These are phyloP conservation scores for Candolleomyces eurysporus DNA, from an alignment of 768 basidiomycete species.

Conservation along the genomic window DNA sequence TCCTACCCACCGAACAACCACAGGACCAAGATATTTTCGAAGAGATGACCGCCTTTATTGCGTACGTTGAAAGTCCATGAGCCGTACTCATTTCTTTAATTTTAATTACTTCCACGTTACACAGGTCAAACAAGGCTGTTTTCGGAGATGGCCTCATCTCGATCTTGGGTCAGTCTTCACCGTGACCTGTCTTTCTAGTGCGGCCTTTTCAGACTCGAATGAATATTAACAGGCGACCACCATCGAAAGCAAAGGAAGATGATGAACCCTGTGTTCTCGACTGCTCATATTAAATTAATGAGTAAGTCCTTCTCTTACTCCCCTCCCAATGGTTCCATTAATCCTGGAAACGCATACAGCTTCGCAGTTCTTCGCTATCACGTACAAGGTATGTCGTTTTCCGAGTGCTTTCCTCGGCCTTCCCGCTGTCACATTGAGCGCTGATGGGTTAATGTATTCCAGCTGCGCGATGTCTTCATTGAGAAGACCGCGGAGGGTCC, in stretches of 20 bases:
- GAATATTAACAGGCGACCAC: conserved; percentile 31
- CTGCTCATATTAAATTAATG: conserved; percentile 35
- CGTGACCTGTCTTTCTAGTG: background rate
- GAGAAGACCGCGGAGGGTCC: background rate
- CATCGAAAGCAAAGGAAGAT: conserved; percentile 41
- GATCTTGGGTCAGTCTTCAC: conserved; percentile 1
- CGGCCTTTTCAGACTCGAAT: background rate
- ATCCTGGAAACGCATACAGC: conserved; percentile 17
- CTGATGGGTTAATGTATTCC: too few relatives aligned
- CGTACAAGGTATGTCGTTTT: background rate
- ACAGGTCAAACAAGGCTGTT: background rate
- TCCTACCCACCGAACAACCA: background rate
- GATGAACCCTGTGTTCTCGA: conserved; percentile 37
- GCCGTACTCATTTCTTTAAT: background rate
- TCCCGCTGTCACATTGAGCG: too few relatives aligned
- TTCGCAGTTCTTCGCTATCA: background rate
- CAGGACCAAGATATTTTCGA: conserved; percentile 29
- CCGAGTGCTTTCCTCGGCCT: too few relatives aligned
- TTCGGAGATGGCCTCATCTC: conserved; percentile 9
- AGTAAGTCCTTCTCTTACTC: conserved; percentile 18
- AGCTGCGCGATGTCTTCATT: background rate
- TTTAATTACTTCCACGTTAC: background rate
- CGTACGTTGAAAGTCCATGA: background rate
- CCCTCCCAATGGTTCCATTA: background rate
- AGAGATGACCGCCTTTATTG: conserved; percentile 7